Evolutionary conservation across 2,329 filamentous ascomycete genomes (phyloP), one percentile per base, ranked within the genome.

Genomic region (Exophiala oligosperma): DNA sequence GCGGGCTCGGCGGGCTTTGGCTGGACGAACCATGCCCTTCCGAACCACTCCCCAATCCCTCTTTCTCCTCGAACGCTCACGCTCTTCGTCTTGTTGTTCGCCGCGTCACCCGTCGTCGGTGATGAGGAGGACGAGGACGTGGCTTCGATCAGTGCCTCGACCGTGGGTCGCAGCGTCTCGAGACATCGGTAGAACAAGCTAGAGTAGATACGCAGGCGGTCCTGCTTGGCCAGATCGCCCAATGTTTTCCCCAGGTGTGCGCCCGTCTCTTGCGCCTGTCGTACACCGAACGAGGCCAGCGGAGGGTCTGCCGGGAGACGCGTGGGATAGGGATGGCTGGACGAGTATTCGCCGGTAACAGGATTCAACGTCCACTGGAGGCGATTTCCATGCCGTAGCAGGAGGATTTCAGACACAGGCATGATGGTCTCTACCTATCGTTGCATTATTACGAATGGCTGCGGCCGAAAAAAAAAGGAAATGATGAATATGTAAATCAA

Each of bases 181-280:
- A 96, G 77, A 70, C 92, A 96, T 64, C 92, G 85, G 73, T 94
- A 96, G 75, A 91, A 96, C 0, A 91, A 89, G 60, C 88, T 92
- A 32, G 85, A 89, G 77, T 96, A 97, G 65, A 97, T 61, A 28
- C 59, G 24, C 11, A 68, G 24, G 3, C 61, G 59, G 46, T 64
- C 82, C 48, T 81, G 81, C 53, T 91, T 87, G 59, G 93, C 82
- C 1, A 87, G 83, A 35, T 89, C 89, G 17, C 85, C 74, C 46
- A 90, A 53, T 17, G 61, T 71, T 0, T 76, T 78, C 57, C 79
- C 70, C 49, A 96, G 79, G 69, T 90, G 82, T 5, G 62, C 67
- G 2, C 81, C 92, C 48, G 97, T 82, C 74, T 97, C 87, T 60
- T 84, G 80, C 23, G 92, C 86, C 78, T 99, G 94, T 52, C 85